Conservation (phyloP, 1,139 yeast genomes). For the Lodderomyces beijingensis region DNA sequence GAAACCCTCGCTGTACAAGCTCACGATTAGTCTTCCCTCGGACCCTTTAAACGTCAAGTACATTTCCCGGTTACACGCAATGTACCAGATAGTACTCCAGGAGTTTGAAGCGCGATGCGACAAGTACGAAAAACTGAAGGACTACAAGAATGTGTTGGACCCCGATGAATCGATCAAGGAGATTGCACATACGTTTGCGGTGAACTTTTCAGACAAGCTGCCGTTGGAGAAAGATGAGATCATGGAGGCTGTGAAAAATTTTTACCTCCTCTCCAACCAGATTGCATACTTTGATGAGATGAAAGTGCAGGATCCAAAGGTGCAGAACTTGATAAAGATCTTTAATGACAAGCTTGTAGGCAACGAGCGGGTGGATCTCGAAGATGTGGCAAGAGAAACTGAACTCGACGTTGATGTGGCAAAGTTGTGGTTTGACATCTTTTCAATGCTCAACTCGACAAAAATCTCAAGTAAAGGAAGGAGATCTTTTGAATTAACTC, state of each 20-base stretch:
- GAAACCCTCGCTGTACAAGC: no score
- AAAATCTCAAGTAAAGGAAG: no score
- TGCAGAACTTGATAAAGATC: no score
- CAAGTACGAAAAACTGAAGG: constrained; percentile 5
- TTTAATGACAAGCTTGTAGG: no score
- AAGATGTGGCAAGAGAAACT: no score
- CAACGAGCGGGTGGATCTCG: no score
- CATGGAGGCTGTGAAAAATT: constrained; percentile 25
- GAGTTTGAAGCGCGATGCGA: constrained; percentile 9
- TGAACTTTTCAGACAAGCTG: not conserved
- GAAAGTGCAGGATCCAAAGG: constrained; percentile 22
- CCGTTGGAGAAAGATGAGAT: constrained; percentile 24
- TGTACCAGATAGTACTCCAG: constrained; percentile 9
- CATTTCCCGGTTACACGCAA: constrained; percentile 7
- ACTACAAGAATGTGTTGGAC: constrained; percentile 1
- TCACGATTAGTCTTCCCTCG: constrained; percentile 4
- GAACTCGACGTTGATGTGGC: no score
- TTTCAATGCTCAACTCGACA: no score
- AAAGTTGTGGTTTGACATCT: no score
- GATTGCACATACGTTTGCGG: constrained; percentile 5
- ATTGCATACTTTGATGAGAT: constrained; percentile 29
- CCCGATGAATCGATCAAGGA: constrained; percentile 2
- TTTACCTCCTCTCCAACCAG: constrained; percentile 28
- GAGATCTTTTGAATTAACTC: no score
- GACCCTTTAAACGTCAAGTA: constrained; percentile 9